phyloP scores from a whole-genome alignment of 495 filamentous ascomycete species.

The Echria macrotheca region DNA sequence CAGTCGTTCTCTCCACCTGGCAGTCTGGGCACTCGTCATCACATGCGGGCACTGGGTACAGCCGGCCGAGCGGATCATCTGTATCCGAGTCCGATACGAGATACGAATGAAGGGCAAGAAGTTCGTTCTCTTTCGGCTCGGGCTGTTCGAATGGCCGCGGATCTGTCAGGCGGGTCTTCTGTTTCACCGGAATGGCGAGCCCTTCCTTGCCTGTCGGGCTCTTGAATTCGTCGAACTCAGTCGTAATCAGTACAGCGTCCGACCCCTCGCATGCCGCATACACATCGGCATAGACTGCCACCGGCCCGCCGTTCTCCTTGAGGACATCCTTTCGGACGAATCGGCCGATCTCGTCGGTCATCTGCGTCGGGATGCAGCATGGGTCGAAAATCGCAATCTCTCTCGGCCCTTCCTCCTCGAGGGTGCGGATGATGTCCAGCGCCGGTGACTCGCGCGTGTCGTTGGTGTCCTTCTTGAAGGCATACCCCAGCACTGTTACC shows the following conservation, averaged over 20 bases:
- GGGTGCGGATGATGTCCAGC: slow-evolving; percentile 55
- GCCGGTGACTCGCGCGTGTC: slow-evolving; percentile 69
- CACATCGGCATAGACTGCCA: slow-evolving; percentile 38
- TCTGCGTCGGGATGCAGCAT: slow-evolving; percentile 41
- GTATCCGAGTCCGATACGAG: slow-evolving; percentile 8
- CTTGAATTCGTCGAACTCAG: slow-evolving; percentile 61
- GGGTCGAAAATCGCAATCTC: slow-evolving; percentile 73
- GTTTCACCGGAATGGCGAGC: not conserved
- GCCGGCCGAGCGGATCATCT: slow-evolving; percentile 25
- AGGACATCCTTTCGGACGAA: slow-evolving; percentile 27
- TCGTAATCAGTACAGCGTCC: slow-evolving; percentile 55
- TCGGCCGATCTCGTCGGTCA: slow-evolving; percentile 36
- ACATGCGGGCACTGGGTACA: slow-evolving; percentile 31
- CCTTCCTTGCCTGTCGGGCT: slow-evolving; percentile 16
- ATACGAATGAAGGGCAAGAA: slow-evolving; percentile 29
- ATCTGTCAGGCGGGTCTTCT: slow-evolving; percentile 5
- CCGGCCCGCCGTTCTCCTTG: slow-evolving; percentile 28
- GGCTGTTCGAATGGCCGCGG: slow-evolving; percentile 11
- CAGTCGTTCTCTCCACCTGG: slow-evolving; percentile 21
- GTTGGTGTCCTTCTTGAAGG: slow-evolving; percentile 75
- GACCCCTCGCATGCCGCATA: slow-evolving; percentile 49
- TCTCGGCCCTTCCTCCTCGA: slow-evolving; percentile 54
- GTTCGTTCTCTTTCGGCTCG: slow-evolving; percentile 29
- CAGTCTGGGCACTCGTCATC: slow-evolving; percentile 35
- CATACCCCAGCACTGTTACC: slow-evolving; percentile 67